Conservation (phyloP, 352 stramenopile species). For the Elongisporangium prolatum region DNA sequence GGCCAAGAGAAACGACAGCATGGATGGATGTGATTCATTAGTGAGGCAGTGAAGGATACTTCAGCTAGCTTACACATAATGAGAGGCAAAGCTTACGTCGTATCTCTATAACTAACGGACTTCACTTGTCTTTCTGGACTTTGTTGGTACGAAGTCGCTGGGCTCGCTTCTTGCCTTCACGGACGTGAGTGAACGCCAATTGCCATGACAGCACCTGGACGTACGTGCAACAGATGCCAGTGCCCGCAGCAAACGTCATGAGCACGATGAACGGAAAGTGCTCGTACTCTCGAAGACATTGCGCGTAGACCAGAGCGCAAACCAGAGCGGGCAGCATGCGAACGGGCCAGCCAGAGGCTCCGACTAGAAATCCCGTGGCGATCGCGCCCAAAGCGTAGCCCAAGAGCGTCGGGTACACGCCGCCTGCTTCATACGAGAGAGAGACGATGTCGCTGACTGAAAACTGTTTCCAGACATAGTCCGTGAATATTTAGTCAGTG, state of each 20-base stretch:
- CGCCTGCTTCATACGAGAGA: conserved; percentile 48
- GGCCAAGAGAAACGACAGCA: background rate
- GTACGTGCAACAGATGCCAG: conserved; percentile 50
- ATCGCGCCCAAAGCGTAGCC: conserved; percentile 49
- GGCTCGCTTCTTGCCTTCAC: conserved; percentile 13
- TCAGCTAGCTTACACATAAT: background rate
- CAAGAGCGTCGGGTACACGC: conserved; percentile 51
- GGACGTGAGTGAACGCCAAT: conserved; percentile 41
- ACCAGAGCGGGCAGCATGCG: conserved; percentile 16
- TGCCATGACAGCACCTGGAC: conserved; percentile 49
- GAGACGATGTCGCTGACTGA: conserved; percentile 35
- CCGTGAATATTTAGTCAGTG: background rate
- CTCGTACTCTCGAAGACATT: conserved; percentile 19
- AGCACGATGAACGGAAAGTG: conserved; percentile 19
- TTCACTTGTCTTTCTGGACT: conserved; percentile 25
- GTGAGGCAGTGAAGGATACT: background rate
- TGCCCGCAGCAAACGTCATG: conserved; percentile 32
- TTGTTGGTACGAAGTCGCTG: conserved; percentile 16
- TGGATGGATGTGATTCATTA: conserved; percentile 10
- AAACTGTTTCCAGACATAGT: conserved; percentile 15
- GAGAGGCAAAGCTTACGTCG: background rate
- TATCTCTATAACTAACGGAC: conserved; percentile 2
- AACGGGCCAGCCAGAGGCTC: conserved; percentile 9
- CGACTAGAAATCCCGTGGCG: conserved; percentile 29
- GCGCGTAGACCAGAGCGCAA: conserved; percentile 20